phyloP scores from a whole-genome alignment of 352 stramenopile species.

The Pythium monospermum region DNA sequence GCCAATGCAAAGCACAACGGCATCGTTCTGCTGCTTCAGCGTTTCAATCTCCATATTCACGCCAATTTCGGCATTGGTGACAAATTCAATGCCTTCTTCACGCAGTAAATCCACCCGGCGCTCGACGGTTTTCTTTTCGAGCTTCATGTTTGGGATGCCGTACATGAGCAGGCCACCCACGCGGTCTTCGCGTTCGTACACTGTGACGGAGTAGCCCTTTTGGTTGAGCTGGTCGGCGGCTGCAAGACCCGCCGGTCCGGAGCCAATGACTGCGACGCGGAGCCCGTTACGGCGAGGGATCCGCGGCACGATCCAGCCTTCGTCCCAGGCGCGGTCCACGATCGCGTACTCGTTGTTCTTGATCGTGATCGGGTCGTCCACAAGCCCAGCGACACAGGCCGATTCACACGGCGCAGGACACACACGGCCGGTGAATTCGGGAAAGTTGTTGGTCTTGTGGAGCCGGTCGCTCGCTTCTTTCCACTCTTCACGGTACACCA shows the following conservation, averaged over 20 bases:
- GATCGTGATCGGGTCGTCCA: conserved; percentile 96
- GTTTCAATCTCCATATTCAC: conserved; percentile 76
- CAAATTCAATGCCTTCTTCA: conserved; percentile 97
- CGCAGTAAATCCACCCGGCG: conserved; percentile 92
- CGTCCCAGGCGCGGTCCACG: conserved; percentile 94
- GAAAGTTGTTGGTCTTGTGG: conserved; percentile 99
- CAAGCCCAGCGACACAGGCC: conserved; percentile 93
- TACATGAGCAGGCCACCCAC: conserved; percentile 97
- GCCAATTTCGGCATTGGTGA: conserved; percentile 93
- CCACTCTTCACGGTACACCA: conserved; percentile 97
- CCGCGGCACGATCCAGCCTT: conserved; percentile 94
- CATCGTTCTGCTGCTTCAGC: conserved; percentile 81
- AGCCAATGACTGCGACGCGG: conserved; percentile 95
- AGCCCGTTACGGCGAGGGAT: conserved; percentile 93
- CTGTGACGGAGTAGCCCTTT: conserved; percentile 95
- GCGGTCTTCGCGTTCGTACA: conserved; percentile 96
- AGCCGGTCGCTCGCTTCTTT: conserved; percentile 94
- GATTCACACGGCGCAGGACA: conserved; percentile 96
- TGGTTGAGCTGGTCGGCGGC: conserved; percentile 97
- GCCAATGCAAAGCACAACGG: conserved; percentile 92
- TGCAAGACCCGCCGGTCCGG: conserved; percentile 89
- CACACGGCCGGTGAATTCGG: conserved; percentile 97
- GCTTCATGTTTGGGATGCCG: conserved; percentile 99
- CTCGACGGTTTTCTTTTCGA: conserved; percentile 96
- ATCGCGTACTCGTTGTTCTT: conserved; percentile 99